These are phyloP conservation scores for Plectranthus barbatus DNA, from an alignment of 257 asterid genomes.

Conservation along the genomic window DNA sequence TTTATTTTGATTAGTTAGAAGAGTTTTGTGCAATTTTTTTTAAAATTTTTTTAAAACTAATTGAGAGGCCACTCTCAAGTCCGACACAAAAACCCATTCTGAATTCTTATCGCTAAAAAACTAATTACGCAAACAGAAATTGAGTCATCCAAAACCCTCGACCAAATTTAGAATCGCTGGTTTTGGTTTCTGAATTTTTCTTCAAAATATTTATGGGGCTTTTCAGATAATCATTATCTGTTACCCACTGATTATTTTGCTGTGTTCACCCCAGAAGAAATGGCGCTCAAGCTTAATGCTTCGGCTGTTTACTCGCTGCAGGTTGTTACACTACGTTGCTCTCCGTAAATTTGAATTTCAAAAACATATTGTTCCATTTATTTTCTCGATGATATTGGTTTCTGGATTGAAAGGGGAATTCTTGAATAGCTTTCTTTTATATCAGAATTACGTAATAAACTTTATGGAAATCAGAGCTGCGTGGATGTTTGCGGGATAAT, in stretches of 20 bases:
- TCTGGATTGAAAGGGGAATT: background rate
- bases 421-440: background rate
- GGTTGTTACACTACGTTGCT: slow-evolving; percentile 20
- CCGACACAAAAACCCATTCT: too few species aligned
- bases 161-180: background rate
- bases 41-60: too few species aligned
- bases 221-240: background rate
- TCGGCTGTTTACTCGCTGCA: slow-evolving; percentile 31
- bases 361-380: background rate
- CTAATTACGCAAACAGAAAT: slow-evolving; percentile 41
- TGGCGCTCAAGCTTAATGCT: slow-evolving; percentile 53
- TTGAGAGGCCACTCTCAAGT: too few species aligned
- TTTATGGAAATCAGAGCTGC: background rate
- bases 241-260: background rate
- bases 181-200: background rate
- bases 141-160: slow-evolving; percentile 2
- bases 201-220: background rate
- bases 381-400: background rate
- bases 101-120: too few species aligned
- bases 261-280: slow-evolving; percentile 5
- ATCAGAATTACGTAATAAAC: background rate
- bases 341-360: background rate
- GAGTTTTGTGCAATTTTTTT: too few species aligned
- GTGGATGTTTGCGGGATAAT: background rate
- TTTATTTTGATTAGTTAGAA: too few species aligned